Evolutionary conservation across 2,329 filamentous ascomycete genomes (phyloP).

Genomic region (Lachnum nothofagi): DNA sequence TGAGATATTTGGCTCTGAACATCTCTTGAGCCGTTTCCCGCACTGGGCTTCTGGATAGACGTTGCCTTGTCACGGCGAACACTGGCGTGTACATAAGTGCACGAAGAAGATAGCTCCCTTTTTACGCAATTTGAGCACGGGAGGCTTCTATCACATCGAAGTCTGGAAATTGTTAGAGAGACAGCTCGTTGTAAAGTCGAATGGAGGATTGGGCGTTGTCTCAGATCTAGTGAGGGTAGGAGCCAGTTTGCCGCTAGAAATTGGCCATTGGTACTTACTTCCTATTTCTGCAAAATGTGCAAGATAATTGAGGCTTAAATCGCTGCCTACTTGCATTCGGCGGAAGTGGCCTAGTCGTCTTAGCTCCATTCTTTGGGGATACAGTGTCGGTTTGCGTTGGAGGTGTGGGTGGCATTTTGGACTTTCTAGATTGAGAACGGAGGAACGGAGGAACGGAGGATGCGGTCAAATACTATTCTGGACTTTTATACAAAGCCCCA

Average conservation of each 20-base stretch:
- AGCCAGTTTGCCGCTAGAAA: neutral
- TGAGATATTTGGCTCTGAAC: neutral
- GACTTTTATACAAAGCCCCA: neutral
- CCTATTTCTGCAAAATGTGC: neutral
- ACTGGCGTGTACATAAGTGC: slow-evolving; percentile 46
- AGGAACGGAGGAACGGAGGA: neutral
- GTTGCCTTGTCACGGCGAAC: slow-evolving; percentile 23
- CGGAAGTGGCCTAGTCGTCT: neutral
- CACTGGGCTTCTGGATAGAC: slow-evolving; percentile 17
- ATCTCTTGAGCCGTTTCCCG: neutral
- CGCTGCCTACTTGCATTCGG: slow-evolving; percentile 9
- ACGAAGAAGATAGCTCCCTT: slow-evolving; percentile 43
- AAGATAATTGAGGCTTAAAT: slow-evolving; percentile 3
- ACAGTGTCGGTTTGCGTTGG: neutral
- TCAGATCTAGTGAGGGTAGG: too few relatives aligned
- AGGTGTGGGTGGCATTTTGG: neutral
- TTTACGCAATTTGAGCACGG: slow-evolving; percentile 51
- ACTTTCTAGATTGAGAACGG: neutral
- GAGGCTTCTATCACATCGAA: slow-evolving; percentile 48
- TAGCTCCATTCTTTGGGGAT: neutral
- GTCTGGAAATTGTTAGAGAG: slow-evolving; percentile 12
- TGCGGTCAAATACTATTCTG: neutral
- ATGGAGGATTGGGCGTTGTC: too few relatives aligned
- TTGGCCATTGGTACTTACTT: neutral
- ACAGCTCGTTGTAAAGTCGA: too few relatives aligned